These are phyloP conservation scores for Ophiostoma perfectum DNA, from an alignment of 2,329 filamentous ascomycete species.

Conservation along the genomic window DNA sequence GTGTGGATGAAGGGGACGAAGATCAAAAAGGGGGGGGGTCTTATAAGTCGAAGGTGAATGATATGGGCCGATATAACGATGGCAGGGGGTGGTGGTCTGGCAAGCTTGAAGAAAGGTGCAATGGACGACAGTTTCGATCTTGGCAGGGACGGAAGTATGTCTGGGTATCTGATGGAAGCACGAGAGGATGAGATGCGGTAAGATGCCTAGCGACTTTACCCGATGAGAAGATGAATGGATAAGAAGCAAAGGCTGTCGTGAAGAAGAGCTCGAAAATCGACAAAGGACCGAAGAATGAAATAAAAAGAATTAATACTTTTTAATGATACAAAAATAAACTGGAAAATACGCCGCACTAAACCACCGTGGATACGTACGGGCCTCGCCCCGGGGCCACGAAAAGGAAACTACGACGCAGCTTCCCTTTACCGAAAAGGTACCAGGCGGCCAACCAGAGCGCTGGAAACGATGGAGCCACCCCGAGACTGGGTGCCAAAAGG, in stretches of 20 bases:
- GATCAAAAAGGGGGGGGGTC: background rate
- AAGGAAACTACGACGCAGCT: background rate
- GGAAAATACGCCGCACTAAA: background rate
- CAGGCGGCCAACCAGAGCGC: conserved; percentile 18
- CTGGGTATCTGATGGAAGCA: background rate
- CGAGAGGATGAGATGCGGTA: background rate
- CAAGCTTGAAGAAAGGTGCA: background rate
- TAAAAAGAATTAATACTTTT: background rate
- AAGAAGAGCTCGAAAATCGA: background rate
- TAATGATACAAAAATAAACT: background rate
- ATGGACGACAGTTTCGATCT: background rate
- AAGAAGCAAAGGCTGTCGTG: background rate
- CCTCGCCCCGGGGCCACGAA: conserved; percentile 10
- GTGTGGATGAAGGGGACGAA: background rate
- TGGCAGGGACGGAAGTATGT: background rate
- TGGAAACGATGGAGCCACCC: background rate
- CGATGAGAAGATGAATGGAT: background rate
- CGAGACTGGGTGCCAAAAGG: background rate
- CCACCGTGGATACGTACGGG: background rate
- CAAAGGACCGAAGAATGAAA: background rate
- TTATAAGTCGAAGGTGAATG: background rate
- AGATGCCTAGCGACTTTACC: background rate
- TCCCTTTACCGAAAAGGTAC: conserved; percentile 13
- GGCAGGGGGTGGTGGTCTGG: background rate
- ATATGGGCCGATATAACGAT: background rate